Evolutionary conservation across 1,284 basidiomycete species (phyloP).

Genomic region (Prillingera fragicola): DNA sequence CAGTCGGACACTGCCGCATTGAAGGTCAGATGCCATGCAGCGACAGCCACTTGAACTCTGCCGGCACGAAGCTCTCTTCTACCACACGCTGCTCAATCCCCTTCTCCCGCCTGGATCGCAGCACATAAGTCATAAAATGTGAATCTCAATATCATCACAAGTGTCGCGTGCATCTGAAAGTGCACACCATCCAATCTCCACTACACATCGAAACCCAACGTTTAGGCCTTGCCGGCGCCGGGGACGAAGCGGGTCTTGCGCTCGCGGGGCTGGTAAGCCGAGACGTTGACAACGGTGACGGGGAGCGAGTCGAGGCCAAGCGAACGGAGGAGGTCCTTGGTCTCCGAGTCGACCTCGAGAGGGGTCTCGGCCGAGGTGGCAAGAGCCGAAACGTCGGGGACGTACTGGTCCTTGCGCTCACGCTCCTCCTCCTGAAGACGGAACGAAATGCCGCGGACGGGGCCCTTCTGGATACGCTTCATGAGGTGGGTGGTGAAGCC

Average conservation of each 20-base stretch:
- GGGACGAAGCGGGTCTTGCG: constrained; percentile 76
- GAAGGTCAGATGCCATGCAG: no score
- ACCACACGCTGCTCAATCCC: no score
- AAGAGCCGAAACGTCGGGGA: constrained; percentile 91
- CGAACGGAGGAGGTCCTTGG: constrained; percentile 82
- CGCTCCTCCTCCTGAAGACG: constrained; percentile 99
- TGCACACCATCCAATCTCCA: constrained; percentile 2
- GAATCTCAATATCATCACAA: not conserved
- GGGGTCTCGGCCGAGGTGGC: constrained; percentile 64
- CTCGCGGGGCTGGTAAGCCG: constrained; percentile 60
- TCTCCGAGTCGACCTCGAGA: constrained; percentile 82
- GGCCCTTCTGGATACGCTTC: constrained; percentile 99
- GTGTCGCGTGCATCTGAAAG: not conserved
- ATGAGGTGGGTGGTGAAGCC: constrained; percentile 99
- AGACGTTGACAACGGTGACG: constrained; percentile 64
- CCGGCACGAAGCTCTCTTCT: no score
- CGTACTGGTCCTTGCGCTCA: constrained; percentile 98
- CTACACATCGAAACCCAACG: constrained; percentile 2
- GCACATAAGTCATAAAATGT: no score
- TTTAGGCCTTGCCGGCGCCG: constrained; percentile 57
- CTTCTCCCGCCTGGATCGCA: no score
- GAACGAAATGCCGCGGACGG: constrained; percentile 99
- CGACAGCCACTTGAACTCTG: no score
- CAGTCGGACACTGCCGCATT: no score
- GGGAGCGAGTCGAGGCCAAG: constrained; percentile 87